These are phyloP conservation scores for Nitzschia putrida DNA, from an alignment of 108 stramenopile species.

Conservation along the genomic window DNA sequence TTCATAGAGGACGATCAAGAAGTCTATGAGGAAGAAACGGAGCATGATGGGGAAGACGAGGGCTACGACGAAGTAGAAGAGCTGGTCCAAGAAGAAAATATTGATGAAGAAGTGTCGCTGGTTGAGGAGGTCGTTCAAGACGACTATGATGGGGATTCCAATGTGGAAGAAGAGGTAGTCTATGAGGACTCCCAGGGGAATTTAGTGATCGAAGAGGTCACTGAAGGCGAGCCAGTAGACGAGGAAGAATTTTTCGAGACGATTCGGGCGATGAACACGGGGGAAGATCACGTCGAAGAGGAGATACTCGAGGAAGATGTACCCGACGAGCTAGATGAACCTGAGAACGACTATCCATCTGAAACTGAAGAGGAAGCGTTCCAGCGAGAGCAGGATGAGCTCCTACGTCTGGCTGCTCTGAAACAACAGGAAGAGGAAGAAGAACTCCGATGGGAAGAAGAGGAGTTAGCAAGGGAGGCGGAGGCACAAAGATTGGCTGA, in stretches of 20 bases:
- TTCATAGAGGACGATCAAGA: constrained; percentile 8
- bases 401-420: constrained; percentile 4
- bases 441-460: constrained; percentile 19
- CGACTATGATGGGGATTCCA: not conserved
- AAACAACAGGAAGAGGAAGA: constrained; percentile 20
- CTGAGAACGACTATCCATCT: not conserved
- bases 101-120: not conserved
- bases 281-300: not conserved
- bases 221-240: not conserved
- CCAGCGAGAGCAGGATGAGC: constrained; percentile 14
- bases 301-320: not conserved
- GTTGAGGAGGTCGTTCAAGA: not conserved
- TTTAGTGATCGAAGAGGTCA: not conserved
- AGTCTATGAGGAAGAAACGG: not conserved
- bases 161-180: not conserved
- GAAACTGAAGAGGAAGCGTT: constrained; percentile 9
- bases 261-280: not conserved
- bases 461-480: not conserved
- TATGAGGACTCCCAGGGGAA: not conserved
- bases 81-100: not conserved
- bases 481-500: constrained; percentile 10
- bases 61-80: constrained; percentile 3
- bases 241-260: constrained; percentile 15
- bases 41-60: not conserved
- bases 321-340: not conserved